Conservation (phyloP, 2,329 filamentous ascomycete genomes). For the Chaetomiaceae sp. region DNA sequence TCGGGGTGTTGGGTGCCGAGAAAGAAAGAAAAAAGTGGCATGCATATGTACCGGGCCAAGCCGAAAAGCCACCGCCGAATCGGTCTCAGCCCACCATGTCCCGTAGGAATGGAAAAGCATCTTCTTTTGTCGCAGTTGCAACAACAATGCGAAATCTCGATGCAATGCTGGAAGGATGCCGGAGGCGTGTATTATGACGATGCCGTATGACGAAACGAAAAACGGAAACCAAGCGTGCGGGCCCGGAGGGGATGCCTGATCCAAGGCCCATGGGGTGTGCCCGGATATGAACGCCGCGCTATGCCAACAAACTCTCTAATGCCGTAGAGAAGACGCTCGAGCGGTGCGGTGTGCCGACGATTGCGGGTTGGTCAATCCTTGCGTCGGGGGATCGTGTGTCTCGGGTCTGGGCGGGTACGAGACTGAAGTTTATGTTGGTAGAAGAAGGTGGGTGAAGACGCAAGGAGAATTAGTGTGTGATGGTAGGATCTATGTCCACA, state of each 20-base stretch:
- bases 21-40: too few relatives aligned
- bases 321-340: slow-evolving; percentile 21
- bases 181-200: slow-evolving; percentile 6
- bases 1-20: too few relatives aligned
- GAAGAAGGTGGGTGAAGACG: slow-evolving; percentile 5
- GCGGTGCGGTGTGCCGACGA: slow-evolving; percentile 19
- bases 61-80: too few relatives aligned
- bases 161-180: slow-evolving; percentile 11
- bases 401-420: too few relatives aligned
- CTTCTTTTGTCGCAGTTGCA: slow-evolving; percentile 8
- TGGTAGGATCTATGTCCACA: background rate
- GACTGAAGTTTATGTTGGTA: too few relatives aligned
- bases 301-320: slow-evolving; percentile 24
- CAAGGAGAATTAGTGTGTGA: slow-evolving; percentile 2
- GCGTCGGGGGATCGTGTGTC: slow-evolving; percentile 7
- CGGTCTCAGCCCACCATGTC: too few relatives aligned
- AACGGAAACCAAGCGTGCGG: slow-evolving; percentile 13
- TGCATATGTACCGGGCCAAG: too few relatives aligned
- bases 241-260: slow-evolving; percentile 19
- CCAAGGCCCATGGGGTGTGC: slow-evolving; percentile 20
- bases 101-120: background rate
- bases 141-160: slow-evolving; percentile 1
- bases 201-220: slow-evolving; percentile 13
- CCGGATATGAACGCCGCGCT: slow-evolving; percentile 21
- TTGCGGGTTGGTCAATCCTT: slow-evolving; percentile 19